phyloP scores from a whole-genome alignment of 371 early-diverging fungal genomes.

The Mucor lusitanicus region DNA sequence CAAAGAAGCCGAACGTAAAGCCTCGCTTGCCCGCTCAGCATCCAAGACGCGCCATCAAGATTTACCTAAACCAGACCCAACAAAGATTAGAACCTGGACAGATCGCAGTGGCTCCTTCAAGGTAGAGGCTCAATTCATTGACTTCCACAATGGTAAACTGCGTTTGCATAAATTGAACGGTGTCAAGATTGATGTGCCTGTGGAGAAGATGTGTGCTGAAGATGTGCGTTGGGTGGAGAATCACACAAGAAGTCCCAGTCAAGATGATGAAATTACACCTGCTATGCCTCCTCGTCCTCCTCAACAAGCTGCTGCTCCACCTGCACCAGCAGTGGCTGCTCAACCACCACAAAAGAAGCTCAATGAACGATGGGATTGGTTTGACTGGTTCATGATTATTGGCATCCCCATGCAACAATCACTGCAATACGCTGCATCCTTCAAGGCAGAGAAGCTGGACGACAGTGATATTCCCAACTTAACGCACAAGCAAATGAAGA shows the following conservation, averaged over 20 bases:
- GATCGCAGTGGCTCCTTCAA: slow-evolving; percentile 91
- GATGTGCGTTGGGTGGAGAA: slow-evolving; percentile 70
- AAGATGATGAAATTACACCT: slow-evolving; percentile 49
- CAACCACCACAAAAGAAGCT: slow-evolving; percentile 36
- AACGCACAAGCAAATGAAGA: slow-evolving; percentile 72
- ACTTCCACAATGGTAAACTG: slow-evolving; percentile 77
- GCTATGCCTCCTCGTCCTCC: slow-evolving; percentile 37
- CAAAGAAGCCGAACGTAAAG: slow-evolving; percentile 31
- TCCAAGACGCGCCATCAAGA: slow-evolving; percentile 20
- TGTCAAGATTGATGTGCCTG: slow-evolving; percentile 90
- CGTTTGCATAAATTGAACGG: slow-evolving; percentile 93
- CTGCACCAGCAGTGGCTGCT: slow-evolving; percentile 17
- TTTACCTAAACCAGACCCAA: slow-evolving; percentile 49
- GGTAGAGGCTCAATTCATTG: slow-evolving; percentile 88
- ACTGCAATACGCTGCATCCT: slow-evolving; percentile 74
- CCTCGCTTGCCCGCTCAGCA: slow-evolving; percentile 23
- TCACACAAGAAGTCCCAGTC: not conserved
- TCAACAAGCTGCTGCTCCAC: slow-evolving; percentile 19
- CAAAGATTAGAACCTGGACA: slow-evolving; percentile 86
- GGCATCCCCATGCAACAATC: slow-evolving; percentile 76
- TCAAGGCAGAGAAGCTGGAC: slow-evolving; percentile 85
- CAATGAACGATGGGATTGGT: slow-evolving; percentile 85
- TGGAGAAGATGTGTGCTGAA: slow-evolving; percentile 81
- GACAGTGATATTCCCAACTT: slow-evolving; percentile 72
- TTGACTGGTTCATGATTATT: slow-evolving; percentile 80